Evolutionary conservation across 1,284 basidiomycete species (phyloP).

Genomic region (Sporisorium sorghi): DNA sequence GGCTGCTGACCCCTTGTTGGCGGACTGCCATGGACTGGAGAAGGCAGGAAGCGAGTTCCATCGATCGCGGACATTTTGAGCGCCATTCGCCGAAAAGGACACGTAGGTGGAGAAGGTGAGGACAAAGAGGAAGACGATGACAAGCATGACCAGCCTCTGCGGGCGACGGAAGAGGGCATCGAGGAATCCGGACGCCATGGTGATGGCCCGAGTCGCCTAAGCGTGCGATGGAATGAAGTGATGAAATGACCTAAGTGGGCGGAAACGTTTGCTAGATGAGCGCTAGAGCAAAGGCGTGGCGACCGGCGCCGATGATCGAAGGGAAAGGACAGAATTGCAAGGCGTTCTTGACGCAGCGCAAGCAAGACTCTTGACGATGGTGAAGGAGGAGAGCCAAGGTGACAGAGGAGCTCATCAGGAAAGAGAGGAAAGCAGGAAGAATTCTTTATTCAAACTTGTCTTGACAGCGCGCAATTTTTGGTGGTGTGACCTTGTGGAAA

Average conservation of each 20-base stretch:
- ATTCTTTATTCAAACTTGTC: too few species aligned
- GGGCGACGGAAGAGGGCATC: slow-evolving; percentile 56
- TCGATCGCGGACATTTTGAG: slow-evolving; percentile 36
- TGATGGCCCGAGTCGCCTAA: too few species aligned
- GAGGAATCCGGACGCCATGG: slow-evolving; percentile 49
- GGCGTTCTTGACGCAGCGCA: neutral
- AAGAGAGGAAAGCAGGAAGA: neutral
- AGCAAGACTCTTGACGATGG: neutral
- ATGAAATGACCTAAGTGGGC: slow-evolving; percentile 9
- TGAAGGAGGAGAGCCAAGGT: neutral
- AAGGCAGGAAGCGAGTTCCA: slow-evolving; percentile 35
- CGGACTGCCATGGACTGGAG: slow-evolving; percentile 32
- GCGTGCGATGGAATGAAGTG: neutral
- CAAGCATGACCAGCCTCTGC: slow-evolving; percentile 57
- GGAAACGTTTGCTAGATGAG: slow-evolving; percentile 5
- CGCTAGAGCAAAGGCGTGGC: neutral
- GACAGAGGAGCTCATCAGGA: neutral
- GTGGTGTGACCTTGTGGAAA: too few species aligned
- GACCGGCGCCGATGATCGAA: slow-evolving; percentile 19
- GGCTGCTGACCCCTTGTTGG: slow-evolving; percentile 17
- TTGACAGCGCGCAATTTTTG: too few species aligned
- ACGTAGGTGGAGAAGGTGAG: slow-evolving; percentile 58
- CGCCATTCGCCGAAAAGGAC: slow-evolving; percentile 49
- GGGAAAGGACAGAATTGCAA: neutral
- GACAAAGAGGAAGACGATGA: slow-evolving; percentile 52